A percentile compares a stretch with the other conserved stretches of the same genome.
Evolutionary conservation across 2,329 filamentous ascomycete genomes (phyloP).

Genomic region (Tolypocladium inflatum): DNA sequence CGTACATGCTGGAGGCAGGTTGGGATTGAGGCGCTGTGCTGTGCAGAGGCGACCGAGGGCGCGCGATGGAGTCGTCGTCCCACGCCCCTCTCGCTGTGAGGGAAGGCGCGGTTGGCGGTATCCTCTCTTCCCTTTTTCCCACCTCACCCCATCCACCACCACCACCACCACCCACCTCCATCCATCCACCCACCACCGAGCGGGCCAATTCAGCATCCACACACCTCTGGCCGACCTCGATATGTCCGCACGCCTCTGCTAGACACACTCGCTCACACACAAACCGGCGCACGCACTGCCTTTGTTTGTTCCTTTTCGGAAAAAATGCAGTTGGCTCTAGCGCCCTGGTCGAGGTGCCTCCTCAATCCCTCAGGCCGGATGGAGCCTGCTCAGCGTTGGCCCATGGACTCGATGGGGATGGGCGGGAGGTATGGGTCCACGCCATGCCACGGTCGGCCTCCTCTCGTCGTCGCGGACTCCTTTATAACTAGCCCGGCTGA

Average conservation of each 20-base stretch:
- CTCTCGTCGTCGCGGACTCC: background rate
- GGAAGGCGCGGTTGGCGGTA: background rate
- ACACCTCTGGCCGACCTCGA: background rate
- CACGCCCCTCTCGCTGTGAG: background rate
- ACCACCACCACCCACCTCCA: background rate
- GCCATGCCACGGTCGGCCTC: background rate
- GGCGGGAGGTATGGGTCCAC: background rate
- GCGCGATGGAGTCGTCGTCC: background rate
- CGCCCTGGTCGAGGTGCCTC: background rate
- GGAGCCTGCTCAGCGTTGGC: background rate
- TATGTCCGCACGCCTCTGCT: background rate
- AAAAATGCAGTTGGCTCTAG: background rate
- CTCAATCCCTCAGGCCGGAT: background rate
- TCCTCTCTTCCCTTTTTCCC: background rate
- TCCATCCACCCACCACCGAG: background rate
- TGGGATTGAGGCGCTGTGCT: background rate
- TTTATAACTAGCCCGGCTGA: conserved; percentile 7
- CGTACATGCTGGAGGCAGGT: background rate
- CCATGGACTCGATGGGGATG: background rate
- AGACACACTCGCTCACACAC: background rate
- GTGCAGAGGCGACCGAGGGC: background rate
- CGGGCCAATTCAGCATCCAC: background rate
- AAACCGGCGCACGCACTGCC: background rate
- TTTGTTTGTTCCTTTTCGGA: background rate
- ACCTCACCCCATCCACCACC: background rate